Base-by-base conservation (phyloP, 495 filamentous ascomycete species). In the Talaromyces stipitatus region DNA sequence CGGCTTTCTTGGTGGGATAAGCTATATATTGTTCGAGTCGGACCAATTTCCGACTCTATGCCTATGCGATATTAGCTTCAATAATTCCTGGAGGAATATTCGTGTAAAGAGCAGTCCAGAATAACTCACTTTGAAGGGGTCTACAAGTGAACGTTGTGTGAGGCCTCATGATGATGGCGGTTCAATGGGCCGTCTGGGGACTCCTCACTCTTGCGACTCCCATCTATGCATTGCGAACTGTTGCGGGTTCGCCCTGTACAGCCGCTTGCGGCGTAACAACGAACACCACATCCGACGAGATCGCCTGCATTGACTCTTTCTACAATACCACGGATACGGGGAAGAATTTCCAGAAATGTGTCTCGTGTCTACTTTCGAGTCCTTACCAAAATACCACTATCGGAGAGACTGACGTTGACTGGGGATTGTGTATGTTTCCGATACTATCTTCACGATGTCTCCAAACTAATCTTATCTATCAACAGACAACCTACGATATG, bases 321-420 rank as follows among this genome's bases (percentile, higher is more conserved):
- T 86, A 74, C 60, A 69, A 68, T 14, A 64, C 61, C 9, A 72
- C 75, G 1, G 53, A 58, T 0, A 68, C 62, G 9, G 85, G 83
- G 1, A 68, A 64, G 24, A 68, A 70, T 45, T 88, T 85, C 60
- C 64, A 85, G 61, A 67, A 72, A 7, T 88, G 85, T 54, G 54
- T 86, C 24, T 66, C 70, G n/a, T 88, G 85, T 58, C 65, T 82
- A 52, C 68, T 86, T 60, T 64, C 74, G n/a, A 87, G 83, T 55
- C 69, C 70, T 6, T 80, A 75, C 56, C 59, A 72, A 14, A 78
- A 81, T 65, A 60, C 67, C 0, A 41, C 50, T 0, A 74, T 72
- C 0, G 73, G 74, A 12, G 74, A 83, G 64, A 76, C 76, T 4
- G 84, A 88, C 62, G 65, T 83, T 0, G 70, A 78, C 62, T 86